Evolutionary conservation across 2,329 filamentous ascomycete species (phyloP).

Genomic region (Fusarium sp.): DNA sequence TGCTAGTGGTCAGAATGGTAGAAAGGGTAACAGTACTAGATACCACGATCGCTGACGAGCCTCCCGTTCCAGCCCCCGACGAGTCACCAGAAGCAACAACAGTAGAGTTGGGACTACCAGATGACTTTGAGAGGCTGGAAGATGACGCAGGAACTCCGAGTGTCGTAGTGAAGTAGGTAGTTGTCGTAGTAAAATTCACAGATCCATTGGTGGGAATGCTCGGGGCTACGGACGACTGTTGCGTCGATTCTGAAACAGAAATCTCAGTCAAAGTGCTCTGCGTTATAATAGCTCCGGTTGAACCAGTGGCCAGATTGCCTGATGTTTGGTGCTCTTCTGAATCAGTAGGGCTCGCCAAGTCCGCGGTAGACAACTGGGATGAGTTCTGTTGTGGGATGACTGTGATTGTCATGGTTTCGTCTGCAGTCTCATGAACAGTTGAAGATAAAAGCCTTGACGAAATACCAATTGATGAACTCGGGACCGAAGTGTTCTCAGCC

Average conservation of each 20-base stretch:
- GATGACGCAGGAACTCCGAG: background rate
- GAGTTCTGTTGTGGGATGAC: constrained; percentile 11
- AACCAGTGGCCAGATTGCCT: background rate
- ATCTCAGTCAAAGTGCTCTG: background rate
- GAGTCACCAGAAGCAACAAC: background rate
- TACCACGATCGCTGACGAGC: background rate
- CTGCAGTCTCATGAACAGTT: constrained; percentile 3
- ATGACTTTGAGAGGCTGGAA: background rate
- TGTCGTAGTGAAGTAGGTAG: constrained; percentile 8
- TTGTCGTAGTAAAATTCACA: constrained; percentile 13
- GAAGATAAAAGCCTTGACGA: constrained; percentile 7
- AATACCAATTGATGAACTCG: background rate
- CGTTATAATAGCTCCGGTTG: background rate
- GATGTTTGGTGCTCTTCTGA: constrained; percentile 3
- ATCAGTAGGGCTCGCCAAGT: background rate
- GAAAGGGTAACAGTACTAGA: background rate
- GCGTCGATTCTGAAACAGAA: background rate
- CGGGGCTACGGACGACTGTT: background rate
- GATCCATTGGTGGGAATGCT: background rate
- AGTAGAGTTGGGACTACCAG: background rate
- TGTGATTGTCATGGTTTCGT: constrained; percentile 1
- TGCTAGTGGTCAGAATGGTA: constrained; percentile 1
- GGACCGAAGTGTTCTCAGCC: background rate
- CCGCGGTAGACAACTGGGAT: background rate
- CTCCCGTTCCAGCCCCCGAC: constrained; percentile 2